These are phyloP conservation scores for Colletotrichum plurivorum DNA, from an alignment of 2,329 filamentous ascomycete genomes.

Conservation along the genomic window DNA sequence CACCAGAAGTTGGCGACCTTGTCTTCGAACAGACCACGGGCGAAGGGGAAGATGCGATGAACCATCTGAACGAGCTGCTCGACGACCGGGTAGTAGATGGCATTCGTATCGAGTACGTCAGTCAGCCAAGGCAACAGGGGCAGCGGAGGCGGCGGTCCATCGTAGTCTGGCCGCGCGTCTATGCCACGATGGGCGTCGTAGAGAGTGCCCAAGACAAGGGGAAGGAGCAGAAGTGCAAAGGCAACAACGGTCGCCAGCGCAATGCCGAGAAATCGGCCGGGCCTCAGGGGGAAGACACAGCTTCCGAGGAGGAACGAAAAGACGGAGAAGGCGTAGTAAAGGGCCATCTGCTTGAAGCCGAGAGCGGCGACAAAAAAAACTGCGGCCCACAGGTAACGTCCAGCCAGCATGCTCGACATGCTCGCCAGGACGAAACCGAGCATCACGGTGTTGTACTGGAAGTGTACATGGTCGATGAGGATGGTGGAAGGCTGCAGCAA, in stretches of 20 bases:
- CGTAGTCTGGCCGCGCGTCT: slow-evolving; percentile 67
- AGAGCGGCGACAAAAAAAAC: slow-evolving; percentile 94
- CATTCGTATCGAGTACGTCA: slow-evolving; percentile 71
- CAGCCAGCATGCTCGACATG: slow-evolving; percentile 90
- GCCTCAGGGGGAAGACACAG: slow-evolving; percentile 83
- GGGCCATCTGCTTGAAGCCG: slow-evolving; percentile 99
- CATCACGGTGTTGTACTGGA: slow-evolving; percentile 99
- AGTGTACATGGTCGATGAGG: slow-evolving; percentile 94
- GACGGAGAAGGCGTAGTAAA: slow-evolving; percentile 95
- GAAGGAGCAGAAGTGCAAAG: slow-evolving; percentile 82
- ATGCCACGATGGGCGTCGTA: slow-evolving; percentile 78
- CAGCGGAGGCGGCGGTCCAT: slow-evolving; percentile 72
- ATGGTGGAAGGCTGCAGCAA: slow-evolving; percentile 93
- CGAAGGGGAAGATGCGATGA: slow-evolving; percentile 95
- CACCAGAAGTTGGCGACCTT: slow-evolving; percentile 99
- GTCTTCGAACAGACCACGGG: slow-evolving; percentile 96
- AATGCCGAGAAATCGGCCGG: slow-evolving; percentile 80
- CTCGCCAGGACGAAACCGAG: slow-evolving; percentile 89
- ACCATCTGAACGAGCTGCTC: slow-evolving; percentile 87
- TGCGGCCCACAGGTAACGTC: slow-evolving; percentile 87
- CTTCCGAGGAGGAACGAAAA: slow-evolving; percentile 92
- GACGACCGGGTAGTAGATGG: slow-evolving; percentile 80
- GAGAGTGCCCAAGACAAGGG: slow-evolving; percentile 79
- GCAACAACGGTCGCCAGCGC: slow-evolving; percentile 79
- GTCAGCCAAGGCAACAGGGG: slow-evolving; percentile 73